Percentiles rank a stretch among this genome's conserved stretches.
Evolutionary conservation across 2,329 filamentous ascomycete genomes (phyloP).

Genomic region (Curvularia lunata): DNA sequence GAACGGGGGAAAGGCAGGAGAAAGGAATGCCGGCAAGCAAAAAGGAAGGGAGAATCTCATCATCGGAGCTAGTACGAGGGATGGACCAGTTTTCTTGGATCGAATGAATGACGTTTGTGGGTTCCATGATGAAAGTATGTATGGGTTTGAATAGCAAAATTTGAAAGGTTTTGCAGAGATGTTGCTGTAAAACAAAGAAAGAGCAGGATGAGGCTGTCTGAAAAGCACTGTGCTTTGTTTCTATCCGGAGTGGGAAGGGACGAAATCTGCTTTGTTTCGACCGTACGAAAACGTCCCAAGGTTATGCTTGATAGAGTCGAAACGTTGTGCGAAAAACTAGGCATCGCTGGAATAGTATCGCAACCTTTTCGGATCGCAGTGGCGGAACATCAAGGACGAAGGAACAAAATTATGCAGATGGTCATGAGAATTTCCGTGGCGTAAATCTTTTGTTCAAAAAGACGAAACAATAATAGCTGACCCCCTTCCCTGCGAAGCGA

Average conservation of each 20-base stretch:
- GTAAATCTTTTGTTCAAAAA: background rate
- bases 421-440: background rate
- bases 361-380: background rate
- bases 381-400: background rate
- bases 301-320: background rate
- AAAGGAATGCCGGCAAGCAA: background rate
- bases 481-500: too few species aligned
- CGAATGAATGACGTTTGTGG: background rate
- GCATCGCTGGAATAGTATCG: background rate
- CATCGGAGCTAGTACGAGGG: background rate
- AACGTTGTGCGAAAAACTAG: background rate
- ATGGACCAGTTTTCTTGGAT: slow-evolving; percentile 15
- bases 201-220: background rate
- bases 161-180: background rate
- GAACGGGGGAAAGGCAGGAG: background rate
- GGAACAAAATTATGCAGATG: background rate
- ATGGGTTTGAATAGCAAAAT: background rate
- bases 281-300: background rate
- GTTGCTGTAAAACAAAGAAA: background rate
- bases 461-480: too few species aligned
- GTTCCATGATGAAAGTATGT: background rate
- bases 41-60: background rate
- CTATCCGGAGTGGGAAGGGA: background rate
- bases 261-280: background rate
- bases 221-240: background rate